A percentile compares a stretch with the other conserved stretches of the same genome.
Conservation (phyloP, 352 stramenopile genomes). For the Phytophthora quininea region DNA sequence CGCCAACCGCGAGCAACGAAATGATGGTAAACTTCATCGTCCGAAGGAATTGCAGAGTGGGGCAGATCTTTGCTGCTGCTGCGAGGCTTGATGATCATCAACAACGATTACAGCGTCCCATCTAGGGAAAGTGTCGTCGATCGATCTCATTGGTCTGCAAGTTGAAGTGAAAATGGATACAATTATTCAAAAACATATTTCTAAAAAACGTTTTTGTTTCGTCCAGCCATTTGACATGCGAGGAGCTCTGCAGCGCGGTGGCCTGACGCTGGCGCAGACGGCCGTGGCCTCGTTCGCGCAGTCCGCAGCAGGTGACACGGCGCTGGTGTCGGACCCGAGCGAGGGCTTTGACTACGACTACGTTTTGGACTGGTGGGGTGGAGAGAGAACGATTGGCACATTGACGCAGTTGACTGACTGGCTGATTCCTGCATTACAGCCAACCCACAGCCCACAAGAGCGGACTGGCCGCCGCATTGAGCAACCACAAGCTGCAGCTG, state of each 20-base stretch:
- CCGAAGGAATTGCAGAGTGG: too few relatives aligned
- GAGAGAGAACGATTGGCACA: too few relatives aligned
- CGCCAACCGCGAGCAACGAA: too few relatives aligned
- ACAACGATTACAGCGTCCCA: too few relatives aligned
- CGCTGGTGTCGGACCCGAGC: constrained; percentile 44
- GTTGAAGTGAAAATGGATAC: too few relatives aligned
- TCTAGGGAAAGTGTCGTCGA: too few relatives aligned
- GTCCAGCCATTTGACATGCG: constrained; percentile 42
- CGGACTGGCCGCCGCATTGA: constrained; percentile 70
- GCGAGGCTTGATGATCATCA: too few relatives aligned
- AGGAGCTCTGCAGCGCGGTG: constrained; percentile 45
- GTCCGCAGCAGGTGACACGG: constrained; percentile 20
- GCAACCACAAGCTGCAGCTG: constrained; percentile 70
- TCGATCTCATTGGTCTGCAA: too few relatives aligned
- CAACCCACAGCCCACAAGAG: constrained; percentile 67
- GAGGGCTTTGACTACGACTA: constrained; percentile 89
- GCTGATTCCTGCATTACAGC: constrained; percentile 35
- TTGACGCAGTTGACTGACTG: background rate
- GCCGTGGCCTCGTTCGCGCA: constrained; percentile 69
- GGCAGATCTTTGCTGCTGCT: too few relatives aligned
- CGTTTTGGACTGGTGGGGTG: constrained; percentile 80
- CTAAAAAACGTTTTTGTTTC: background rate
- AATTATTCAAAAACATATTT: too few relatives aligned
- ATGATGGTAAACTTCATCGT: too few relatives aligned
- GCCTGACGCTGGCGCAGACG: constrained; percentile 63